Evolutionary conservation across 1,284 basidiomycete genomes (phyloP).

Genomic region (Moesziomyces antarcticus): DNA sequence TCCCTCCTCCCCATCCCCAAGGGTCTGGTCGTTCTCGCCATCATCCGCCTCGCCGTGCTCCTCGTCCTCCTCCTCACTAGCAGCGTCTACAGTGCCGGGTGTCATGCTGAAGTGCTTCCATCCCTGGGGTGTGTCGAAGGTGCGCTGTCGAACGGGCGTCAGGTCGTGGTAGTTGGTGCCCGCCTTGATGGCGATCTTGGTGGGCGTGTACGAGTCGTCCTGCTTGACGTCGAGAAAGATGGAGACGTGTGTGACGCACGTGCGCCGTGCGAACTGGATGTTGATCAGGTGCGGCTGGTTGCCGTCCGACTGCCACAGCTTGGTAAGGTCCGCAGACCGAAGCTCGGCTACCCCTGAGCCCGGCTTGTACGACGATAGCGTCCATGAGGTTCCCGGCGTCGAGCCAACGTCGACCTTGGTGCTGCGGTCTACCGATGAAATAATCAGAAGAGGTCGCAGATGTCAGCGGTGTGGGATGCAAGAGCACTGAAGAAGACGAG

Average conservation of each 20-base stretch:
- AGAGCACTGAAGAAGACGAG: not conserved
- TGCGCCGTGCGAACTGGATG: slow-evolving; percentile 89
- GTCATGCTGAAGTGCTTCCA: slow-evolving; percentile 85
- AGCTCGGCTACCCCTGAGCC: slow-evolving; percentile 95
- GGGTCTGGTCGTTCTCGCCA: slow-evolving; percentile 8
- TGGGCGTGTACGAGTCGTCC: slow-evolving; percentile 98
- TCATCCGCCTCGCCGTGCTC: slow-evolving; percentile 67
- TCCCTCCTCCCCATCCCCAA: slow-evolving; percentile 41
- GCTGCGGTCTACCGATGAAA: slow-evolving; percentile 37
- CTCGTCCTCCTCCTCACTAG: slow-evolving; percentile 76
- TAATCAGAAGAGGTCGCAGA: not conserved
- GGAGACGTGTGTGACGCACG: slow-evolving; percentile 87
- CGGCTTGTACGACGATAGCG: slow-evolving; percentile 96
- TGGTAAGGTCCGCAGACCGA: slow-evolving; percentile 85
- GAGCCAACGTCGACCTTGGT: slow-evolving; percentile 63
- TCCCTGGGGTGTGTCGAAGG: slow-evolving; percentile 76
- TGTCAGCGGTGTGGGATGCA: not conserved
- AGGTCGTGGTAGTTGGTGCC: slow-evolving; percentile 92
- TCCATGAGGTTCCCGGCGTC: slow-evolving; percentile 79
- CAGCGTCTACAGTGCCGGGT: slow-evolving; percentile 72
- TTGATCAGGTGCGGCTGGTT: slow-evolving; percentile 97
- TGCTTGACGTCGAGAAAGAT: slow-evolving; percentile 85
- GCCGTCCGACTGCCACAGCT: slow-evolving; percentile 99
- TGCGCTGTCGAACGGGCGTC: slow-evolving; percentile 75
- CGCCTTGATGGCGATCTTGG: slow-evolving; percentile 86